A percentile compares a stretch with the other conserved stretches of the same genome.
Evolutionary conservation across 805 yeast species (phyloP).

Genomic region (Saturnispora gosingensis): DNA sequence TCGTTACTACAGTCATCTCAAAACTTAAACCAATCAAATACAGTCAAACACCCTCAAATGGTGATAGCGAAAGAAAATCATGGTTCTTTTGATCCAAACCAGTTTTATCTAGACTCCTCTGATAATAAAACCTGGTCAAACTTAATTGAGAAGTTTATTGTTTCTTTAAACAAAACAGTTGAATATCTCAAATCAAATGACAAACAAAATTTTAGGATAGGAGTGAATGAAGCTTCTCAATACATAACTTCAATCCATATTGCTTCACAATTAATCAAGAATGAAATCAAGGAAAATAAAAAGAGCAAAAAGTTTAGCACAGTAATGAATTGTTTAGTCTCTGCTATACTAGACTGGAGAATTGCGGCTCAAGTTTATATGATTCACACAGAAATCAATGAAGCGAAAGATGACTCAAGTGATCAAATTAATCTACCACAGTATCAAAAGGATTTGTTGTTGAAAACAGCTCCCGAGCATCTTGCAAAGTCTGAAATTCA

Average conservation of each 20-base stretch:
- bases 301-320: slow-evolving; percentile 39
- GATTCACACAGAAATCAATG: slow-evolving; percentile 13
- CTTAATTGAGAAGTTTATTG: slow-evolving; percentile 38
- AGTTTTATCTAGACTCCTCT: slow-evolving; percentile 22
- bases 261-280: slow-evolving; percentile 44
- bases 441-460: not conserved
- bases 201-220: slow-evolving; percentile 43
- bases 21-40: not conserved
- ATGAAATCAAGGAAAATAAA: slow-evolving; percentile 39
- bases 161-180: slow-evolving; percentile 38
- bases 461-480: not conserved
- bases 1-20: not conserved
- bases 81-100: not conserved
- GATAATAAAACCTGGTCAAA: slow-evolving; percentile 58
- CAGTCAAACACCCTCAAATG: not conserved
- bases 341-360: slow-evolving; percentile 51
- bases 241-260: slow-evolving; percentile 44
- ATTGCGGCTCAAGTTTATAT: slow-evolving; percentile 58
- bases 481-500: not conserved
- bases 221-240: slow-evolving; percentile 45
- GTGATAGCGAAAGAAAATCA: not conserved
- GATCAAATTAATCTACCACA: not conserved
- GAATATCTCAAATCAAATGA: slow-evolving; percentile 44
- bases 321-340: slow-evolving; percentile 42
- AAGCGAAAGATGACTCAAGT: not conserved